Evolutionary conservation across 352 stramenopile species (phyloP).

Genomic region (Phytophthora cajani): DNA sequence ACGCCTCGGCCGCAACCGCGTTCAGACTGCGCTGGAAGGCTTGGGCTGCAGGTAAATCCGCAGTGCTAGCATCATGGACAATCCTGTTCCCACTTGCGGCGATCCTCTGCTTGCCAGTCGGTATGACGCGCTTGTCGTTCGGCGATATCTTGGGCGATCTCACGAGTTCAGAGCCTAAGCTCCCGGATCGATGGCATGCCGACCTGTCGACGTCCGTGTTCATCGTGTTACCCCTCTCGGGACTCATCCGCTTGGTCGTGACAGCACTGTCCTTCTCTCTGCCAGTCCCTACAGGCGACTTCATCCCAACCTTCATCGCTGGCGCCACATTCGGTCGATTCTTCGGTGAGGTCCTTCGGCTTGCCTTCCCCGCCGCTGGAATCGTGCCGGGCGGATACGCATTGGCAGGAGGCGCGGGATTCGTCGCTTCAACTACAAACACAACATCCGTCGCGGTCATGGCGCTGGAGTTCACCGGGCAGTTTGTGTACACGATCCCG

Average conservation of each 20-base stretch:
- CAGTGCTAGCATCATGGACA: conserved; percentile 14
- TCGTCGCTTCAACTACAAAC: conserved; percentile 67
- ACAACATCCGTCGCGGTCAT: conserved; percentile 83
- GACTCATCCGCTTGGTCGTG: conserved; percentile 39
- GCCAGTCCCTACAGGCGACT: conserved; percentile 61
- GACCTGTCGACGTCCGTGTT: conserved; percentile 40
- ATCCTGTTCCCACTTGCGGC: conserved; percentile 48
- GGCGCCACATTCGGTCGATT: conserved; percentile 64
- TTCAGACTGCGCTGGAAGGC: conserved; percentile 55
- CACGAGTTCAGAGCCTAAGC: conserved; percentile 19
- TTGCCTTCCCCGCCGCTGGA: conserved; percentile 40
- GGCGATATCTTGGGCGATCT: conserved; percentile 44
- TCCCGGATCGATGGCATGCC: conserved; percentile 40
- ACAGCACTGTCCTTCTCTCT: conserved; percentile 62
- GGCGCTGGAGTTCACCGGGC: conserved; percentile 71
- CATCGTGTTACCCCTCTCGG: conserved; percentile 41
- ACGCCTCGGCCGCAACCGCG: conserved; percentile 46
- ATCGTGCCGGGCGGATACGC: conserved; percentile 74
- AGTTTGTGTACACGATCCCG: conserved; percentile 75
- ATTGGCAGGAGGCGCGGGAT: conserved; percentile 63
- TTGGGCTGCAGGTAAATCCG: conserved; percentile 21
- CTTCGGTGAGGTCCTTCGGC: conserved; percentile 51
- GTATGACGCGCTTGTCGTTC: conserved; percentile 44
- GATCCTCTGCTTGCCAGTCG: conserved; percentile 50
- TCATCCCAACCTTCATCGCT: conserved; percentile 71